Base-by-base conservation (phyloP, 2,329 filamentous ascomycete genomes). In the Aspergillus intermedius region DNA sequence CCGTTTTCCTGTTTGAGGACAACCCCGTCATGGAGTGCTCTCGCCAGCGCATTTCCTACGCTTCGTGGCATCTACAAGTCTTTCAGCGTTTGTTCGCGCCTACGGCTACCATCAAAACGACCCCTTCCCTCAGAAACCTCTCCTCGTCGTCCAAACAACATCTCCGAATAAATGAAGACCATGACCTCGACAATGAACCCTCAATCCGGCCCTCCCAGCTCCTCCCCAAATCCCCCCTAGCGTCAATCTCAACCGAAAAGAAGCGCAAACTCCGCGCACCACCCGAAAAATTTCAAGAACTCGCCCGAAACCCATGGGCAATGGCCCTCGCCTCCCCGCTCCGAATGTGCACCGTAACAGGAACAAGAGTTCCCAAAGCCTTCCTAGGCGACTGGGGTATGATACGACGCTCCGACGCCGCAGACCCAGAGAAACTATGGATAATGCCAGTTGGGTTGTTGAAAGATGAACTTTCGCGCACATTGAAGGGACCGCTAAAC, bases 251-350 rank as follows among this genome's bases (percentile, higher is more conserved):
- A 7, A 52, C 50, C 21, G 50, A 52, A 2, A 59, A 59, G 42
- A 53, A 46, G 5, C 59, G 56, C 45, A 67, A 67, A 49, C 56
- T 51, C 15, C 55, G 50, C 4, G 48, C 65, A 21, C 55, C 53
- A 21, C 47, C 49, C 40, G 49, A 54, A 3, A 63, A 69, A 39
- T 50, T 56, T 22, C 57, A 63, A 12, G 53, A 60, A 3, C 55
- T 72, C n/a, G 43, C 49, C 25, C 56, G 60, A 13, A 73, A 73
- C 40, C 67, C 69, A 17, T 73, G 69, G 69, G 70, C 70, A 3
- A 47, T 63, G 30, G 65, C 66, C 17, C 61, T 73, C 10, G 67
- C 68, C 15, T 68, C 67, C 2, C 67, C 68, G 0, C 35, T 61
- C 1, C 64, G 70, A 21, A 52, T 62, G 53, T 73, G 70, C 50